phyloP scores from a whole-genome alignment of 176 grass and related monocot species.

The Areca catechu region DNA sequence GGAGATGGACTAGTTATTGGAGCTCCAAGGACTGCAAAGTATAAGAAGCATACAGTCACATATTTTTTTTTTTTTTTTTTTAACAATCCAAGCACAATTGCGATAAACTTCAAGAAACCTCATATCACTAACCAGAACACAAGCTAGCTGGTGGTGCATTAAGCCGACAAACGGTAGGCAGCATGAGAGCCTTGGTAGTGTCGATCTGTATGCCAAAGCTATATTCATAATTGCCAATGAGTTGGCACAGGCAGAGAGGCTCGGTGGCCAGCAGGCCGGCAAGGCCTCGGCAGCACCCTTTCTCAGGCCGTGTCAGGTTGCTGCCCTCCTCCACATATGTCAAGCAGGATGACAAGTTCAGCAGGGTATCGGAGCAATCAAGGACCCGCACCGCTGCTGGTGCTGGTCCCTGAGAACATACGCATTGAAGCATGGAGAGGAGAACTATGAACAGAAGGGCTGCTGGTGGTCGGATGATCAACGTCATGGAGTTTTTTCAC shows the following conservation, averaged over 20 bases:
- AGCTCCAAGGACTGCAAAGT: constrained; percentile 13
- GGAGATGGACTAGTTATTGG: constrained; percentile 21
- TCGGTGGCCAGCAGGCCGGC: constrained; percentile 35
- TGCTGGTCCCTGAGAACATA: neutral
- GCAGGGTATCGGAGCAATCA: constrained; percentile 50
- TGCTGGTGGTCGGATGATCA: neutral
- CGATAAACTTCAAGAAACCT: no score
- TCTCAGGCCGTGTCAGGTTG: constrained; percentile 64
- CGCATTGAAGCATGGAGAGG: constrained; percentile 9
- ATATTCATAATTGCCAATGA: constrained; percentile 37
- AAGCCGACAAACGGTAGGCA: constrained; percentile 70
- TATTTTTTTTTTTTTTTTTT: no score
- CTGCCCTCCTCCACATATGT: constrained; percentile 70
- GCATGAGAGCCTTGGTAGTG: constrained; percentile 51
- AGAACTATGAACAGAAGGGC: constrained; percentile 16
- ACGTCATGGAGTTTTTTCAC: no score
- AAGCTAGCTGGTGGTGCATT: constrained; percentile 58
- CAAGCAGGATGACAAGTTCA: constrained; percentile 52
- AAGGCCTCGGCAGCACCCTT: constrained; percentile 61
- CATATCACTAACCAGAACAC: constrained; percentile 37
- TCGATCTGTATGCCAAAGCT: constrained; percentile 48
- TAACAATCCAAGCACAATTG: no score
- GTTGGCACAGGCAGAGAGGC: constrained; percentile 54
- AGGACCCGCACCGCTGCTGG: constrained; percentile 21
- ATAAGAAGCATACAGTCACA: no score